Evolutionary conservation across 306 rosid genomes (phyloP), one percentile per base, ranked within the genome.

Genomic region (Adenanthera pavonina): DNA sequence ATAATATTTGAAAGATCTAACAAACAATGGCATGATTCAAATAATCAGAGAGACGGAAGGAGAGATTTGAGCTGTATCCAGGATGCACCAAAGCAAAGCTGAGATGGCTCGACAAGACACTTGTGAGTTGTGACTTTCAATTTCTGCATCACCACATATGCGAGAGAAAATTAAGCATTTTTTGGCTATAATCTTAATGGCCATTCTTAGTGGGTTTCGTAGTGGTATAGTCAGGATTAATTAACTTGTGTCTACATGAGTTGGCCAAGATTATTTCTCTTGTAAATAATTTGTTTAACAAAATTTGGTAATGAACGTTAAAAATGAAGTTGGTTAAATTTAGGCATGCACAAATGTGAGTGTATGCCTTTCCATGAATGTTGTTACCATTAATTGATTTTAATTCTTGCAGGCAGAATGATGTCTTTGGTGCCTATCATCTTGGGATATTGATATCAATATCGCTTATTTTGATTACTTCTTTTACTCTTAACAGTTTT

Each of bases 311-410:
- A 67, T 84, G 87, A 96, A 95, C 98, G 91, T 95, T 77, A 95
- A 86, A 86, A 87, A 90, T 92, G 93, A 95, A 95, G 91, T 88
- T 95, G 83, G 59, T 52, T 73, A 93, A 86, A 71, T 89, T 87
- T 9, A 98, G 99, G 78, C 99, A 91, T 89, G 88, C 97, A 74
- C 99, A 95, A 82, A 92, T 90, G 99, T 92, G 75, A 78, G 93
- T 82, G 70, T 81, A 33, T 68, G 6, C 67, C 75, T 70, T 82
- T 69, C 76, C 73, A 15, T 80, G 56, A 52, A 16, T 30, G 8
- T 40, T 74, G 13, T 76, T 82, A 30, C 67, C 76, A 75, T 52
- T 72, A 53, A 43, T 3, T 68, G 73, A 68, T 43, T 41, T 47
- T 68, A 41, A n/a, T 68, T 68, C 73, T 19, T 8, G 35, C 3